Conservation (phyloP, 2,329 filamentous ascomycete species). For the Hypoxylon sp. region DNA sequence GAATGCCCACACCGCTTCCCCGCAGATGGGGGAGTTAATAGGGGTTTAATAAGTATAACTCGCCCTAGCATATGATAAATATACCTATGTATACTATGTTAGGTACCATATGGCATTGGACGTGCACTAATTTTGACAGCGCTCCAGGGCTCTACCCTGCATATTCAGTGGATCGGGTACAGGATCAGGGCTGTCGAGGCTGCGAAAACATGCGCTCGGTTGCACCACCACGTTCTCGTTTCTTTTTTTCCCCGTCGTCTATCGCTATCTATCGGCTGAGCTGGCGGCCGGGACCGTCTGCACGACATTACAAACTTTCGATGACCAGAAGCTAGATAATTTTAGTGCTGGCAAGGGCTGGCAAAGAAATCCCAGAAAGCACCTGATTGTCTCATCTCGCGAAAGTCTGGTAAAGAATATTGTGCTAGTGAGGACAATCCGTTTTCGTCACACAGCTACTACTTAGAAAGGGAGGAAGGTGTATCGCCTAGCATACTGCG, state of each 20-base stretch:
- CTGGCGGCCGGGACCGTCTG: conserved; percentile 29
- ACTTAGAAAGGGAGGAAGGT: background rate
- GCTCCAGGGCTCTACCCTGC: conserved; percentile 16
- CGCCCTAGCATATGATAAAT: conserved; percentile 1
- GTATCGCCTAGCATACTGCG: conserved; percentile 9
- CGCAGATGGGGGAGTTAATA: conserved; percentile 31
- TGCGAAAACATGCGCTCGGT: conserved; percentile 8
- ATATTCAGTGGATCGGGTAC: conserved; percentile 14
- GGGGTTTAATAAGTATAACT: conserved; percentile 13
- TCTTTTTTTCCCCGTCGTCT: conserved; percentile 1
- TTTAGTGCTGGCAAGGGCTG: conserved; percentile 9
- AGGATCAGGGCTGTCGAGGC: conserved; percentile 21
- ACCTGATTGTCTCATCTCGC: conserved; percentile 6
- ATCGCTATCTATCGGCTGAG: conserved; percentile 21
- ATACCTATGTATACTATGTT: background rate
- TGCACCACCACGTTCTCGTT: conserved; percentile 16
- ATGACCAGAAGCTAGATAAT: conserved; percentile 18
- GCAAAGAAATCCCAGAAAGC: conserved; percentile 14
- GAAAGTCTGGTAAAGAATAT: conserved; percentile 11
- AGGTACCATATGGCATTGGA: conserved; percentile 6
- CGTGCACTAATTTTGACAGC: conserved; percentile 11
- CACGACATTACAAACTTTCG: conserved; percentile 37
- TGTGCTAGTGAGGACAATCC: conserved; percentile 4
- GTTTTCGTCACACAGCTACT: background rate
- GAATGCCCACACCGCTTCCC: conserved; percentile 25